Evolutionary conservation across 2,329 filamentous ascomycete species (phyloP).

Genomic region (Trichophyton rubrum): DNA sequence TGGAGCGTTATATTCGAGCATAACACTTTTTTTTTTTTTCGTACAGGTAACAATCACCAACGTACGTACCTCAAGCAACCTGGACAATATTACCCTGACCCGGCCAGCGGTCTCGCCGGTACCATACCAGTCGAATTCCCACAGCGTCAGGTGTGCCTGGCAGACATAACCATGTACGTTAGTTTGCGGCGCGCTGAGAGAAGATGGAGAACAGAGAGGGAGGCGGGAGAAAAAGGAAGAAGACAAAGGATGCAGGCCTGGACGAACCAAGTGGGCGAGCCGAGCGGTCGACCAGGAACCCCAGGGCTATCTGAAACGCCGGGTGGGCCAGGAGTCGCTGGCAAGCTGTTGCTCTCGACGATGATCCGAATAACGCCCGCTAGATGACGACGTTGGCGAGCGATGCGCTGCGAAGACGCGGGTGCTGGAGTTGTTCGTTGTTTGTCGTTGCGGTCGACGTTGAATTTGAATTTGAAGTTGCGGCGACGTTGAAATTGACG

Average conservation of each 20-base stretch:
- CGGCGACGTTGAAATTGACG: background rate
- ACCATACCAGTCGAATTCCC: constrained; percentile 1
- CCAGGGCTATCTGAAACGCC: constrained; percentile 6
- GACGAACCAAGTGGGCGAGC: background rate
- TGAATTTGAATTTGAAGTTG: background rate
- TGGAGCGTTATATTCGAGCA: background rate
- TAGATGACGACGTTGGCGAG: background rate
- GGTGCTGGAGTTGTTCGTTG: background rate
- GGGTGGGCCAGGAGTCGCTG: background rate
- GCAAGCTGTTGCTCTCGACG: background rate
- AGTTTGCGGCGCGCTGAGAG: background rate
- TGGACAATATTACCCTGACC: background rate
- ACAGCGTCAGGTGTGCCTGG: background rate
- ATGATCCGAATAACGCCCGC: background rate
- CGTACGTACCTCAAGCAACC: background rate
- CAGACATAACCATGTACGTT: background rate
- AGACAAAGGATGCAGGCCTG: background rate
- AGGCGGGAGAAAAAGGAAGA: background rate
- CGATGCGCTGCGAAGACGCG: background rate
- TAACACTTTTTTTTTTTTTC: background rate
- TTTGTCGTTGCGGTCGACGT: background rate
- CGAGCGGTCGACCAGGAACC: background rate
- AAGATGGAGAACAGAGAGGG: background rate
- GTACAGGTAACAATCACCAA: background rate
- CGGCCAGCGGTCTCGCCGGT: background rate